Conservation (phyloP, 2,329 filamentous ascomycete species). For the Trichoderma sp. region DNA sequence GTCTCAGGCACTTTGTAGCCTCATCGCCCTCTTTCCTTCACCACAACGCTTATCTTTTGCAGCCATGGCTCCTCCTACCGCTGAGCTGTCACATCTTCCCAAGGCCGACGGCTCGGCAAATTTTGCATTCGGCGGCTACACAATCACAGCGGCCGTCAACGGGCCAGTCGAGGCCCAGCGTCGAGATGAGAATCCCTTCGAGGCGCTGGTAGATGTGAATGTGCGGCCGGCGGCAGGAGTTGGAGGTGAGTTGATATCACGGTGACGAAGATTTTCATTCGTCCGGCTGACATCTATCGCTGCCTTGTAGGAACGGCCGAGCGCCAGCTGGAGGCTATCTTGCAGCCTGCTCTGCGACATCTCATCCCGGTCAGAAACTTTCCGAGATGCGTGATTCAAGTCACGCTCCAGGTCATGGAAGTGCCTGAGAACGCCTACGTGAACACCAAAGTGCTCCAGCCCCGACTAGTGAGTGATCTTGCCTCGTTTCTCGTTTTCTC, state of each 20-base stretch:
- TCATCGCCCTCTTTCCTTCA: background rate
- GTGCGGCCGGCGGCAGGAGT: conserved; percentile 83
- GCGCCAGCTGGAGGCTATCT: conserved; percentile 75
- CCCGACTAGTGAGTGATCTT: conserved; percentile 53
- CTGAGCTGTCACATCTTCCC: conserved; percentile 58
- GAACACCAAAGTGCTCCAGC: conserved; percentile 58
- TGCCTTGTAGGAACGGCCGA: conserved; percentile 60
- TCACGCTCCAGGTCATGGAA: conserved; percentile 74
- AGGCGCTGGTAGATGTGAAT: conserved; percentile 86
- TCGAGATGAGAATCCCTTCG: conserved; percentile 87
- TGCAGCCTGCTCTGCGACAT: conserved; percentile 70
- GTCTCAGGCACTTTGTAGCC: background rate
- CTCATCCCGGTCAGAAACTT: conserved; percentile 73
- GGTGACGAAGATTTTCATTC: background rate
- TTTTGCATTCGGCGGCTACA: conserved; percentile 73
- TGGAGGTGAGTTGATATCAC: conserved; percentile 55
- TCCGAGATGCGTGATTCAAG: conserved; percentile 73
- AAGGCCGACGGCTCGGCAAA: conserved; percentile 78
- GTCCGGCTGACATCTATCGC: background rate
- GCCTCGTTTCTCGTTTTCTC: background rate
- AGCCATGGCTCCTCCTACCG: conserved; percentile 44
- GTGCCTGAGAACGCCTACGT: conserved; percentile 66
- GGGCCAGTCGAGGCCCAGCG: conserved; percentile 88
- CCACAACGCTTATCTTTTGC: background rate
- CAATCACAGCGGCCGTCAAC: conserved; percentile 82